Percentiles rank a stretch among this genome's conserved stretches.
Evolutionary conservation across 202 grass and related monocot species (phyloP).

Genomic region (Musa balbisiana): DNA sequence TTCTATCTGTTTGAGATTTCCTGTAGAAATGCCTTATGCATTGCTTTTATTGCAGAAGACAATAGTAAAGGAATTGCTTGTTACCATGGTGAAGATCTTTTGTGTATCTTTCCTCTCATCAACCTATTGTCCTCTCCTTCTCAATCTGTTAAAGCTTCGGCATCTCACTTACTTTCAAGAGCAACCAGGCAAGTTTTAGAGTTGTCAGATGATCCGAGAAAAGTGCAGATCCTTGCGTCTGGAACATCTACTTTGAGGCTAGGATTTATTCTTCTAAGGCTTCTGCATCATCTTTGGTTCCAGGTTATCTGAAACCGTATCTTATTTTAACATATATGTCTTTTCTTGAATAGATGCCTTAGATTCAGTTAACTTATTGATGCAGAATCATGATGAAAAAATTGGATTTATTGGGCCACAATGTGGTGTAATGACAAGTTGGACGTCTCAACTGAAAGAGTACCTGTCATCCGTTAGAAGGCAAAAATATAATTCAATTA

Average conservation of each 20-base stretch:
- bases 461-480: slow-evolving; percentile 41
- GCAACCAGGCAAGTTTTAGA: slow-evolving; percentile 44
- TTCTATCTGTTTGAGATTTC: background rate
- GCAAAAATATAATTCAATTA: slow-evolving; percentile 40
- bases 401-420: too few relatives aligned
- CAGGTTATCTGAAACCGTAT: slow-evolving; percentile 36
- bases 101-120: slow-evolving; percentile 65
- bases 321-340: background rate
- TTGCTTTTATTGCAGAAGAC: slow-evolving; percentile 29
- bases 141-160: slow-evolving; percentile 63
- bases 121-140: slow-evolving; percentile 68
- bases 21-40: background rate
- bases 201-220: slow-evolving; percentile 32
- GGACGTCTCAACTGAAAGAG: slow-evolving; percentile 48
- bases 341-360: background rate
- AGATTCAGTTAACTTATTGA: background rate
- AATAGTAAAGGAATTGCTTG: slow-evolving; percentile 30
- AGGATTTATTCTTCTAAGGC: slow-evolving; percentile 58
- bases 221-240: slow-evolving; percentile 35
- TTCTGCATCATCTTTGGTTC: slow-evolving; percentile 63
- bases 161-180: slow-evolving; percentile 60
- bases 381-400: too few relatives aligned
- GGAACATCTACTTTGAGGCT: slow-evolving; percentile 40
- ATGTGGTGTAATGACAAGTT: slow-evolving; percentile 21
- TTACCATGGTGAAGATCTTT: slow-evolving; percentile 48